A percentile compares a stretch with the other conserved stretches of the same genome.
phyloP scores from a whole-genome alignment of 2,329 filamentous ascomycete species.

The Pseudocercospora macadamiae region DNA sequence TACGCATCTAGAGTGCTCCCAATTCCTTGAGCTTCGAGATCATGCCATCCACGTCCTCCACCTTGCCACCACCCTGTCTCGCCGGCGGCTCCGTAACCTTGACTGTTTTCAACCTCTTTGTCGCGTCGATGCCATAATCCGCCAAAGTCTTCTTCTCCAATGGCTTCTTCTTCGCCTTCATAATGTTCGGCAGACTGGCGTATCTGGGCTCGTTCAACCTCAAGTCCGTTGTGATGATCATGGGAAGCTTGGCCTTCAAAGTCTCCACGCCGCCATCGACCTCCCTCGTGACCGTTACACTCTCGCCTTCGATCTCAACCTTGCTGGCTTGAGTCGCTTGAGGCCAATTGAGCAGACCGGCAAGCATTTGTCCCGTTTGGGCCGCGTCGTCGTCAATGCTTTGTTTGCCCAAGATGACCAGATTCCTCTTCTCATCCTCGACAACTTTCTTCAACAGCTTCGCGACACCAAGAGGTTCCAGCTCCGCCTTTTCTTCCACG shows the following conservation, averaged over 20 bases:
- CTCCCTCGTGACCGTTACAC: conserved; percentile 79
- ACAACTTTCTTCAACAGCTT: conserved; percentile 83
- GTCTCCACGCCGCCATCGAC: conserved; percentile 96
- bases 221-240: conserved; percentile 94
- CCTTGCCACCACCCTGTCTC: conserved; percentile 92
- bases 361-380: conserved; percentile 98
- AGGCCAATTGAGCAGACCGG: conserved; percentile 85
- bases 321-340: conserved; percentile 93
- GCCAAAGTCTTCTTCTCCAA: conserved; percentile 85
- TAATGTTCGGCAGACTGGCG: conserved; percentile 94
- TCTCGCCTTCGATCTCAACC: conserved; percentile 73
- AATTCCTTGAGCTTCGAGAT: conserved; percentile 93
- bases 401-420: conserved; percentile 96
- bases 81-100: conserved; percentile 88
- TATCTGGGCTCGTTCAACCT: conserved; percentile 93
- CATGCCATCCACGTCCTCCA: conserved; percentile 95
- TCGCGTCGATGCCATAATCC: conserved; percentile 77
- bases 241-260: conserved; percentile 78
- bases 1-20: conserved; percentile 71
- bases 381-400: conserved; percentile 94
- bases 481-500: conserved; percentile 66
- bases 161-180: conserved; percentile 99
- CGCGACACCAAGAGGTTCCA: conserved; percentile 89
- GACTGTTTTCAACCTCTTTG: conserved; percentile 80
- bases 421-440: conserved; percentile 81